These are phyloP conservation scores for Fomitiporia mediterranea DNA, from an alignment of 1,284 basidiomycete species.

Conservation along the genomic window DNA sequence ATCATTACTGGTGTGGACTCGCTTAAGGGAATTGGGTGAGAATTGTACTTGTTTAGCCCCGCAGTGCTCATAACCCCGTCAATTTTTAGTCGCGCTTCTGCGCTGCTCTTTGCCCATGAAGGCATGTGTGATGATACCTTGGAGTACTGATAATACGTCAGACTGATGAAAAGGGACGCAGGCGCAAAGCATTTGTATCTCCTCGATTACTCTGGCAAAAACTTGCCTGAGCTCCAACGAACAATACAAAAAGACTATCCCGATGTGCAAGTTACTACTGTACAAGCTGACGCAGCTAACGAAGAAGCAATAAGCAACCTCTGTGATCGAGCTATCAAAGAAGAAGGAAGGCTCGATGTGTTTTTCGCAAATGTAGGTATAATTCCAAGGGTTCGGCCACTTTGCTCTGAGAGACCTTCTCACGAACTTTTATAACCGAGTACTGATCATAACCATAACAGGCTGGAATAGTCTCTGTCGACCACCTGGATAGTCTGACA, in stretches of 20 bases:
- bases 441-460: constrained; percentile 26
- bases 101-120: constrained; percentile 77
- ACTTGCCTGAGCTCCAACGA: constrained; percentile 68
- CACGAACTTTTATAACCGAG: neutral
- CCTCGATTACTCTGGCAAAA: constrained; percentile 69
- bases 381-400: neutral
- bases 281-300: constrained; percentile 82
- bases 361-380: constrained; percentile 86
- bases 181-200: constrained; percentile 84
- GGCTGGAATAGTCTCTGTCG: constrained; percentile 57
- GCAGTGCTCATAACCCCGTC: constrained; percentile 13
- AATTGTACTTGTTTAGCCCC: neutral
- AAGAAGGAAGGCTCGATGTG: constrained; percentile 84
- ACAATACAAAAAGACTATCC: constrained; percentile 68
- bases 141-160: no score
- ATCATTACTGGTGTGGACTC: constrained; percentile 87
- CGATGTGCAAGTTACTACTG: constrained; percentile 69
- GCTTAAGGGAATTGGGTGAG: constrained; percentile 79
- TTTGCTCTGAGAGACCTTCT: neutral
- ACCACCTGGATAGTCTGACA: constrained; percentile 52
- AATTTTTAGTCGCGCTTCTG: constrained; percentile 63
- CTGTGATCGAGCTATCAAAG: constrained; percentile 68
- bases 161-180: no score
- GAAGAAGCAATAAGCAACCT: constrained; percentile 65
- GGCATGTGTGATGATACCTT: constrained; percentile 38